phyloP scores from a whole-genome alignment of 441 rosid genomes.

The Syzygium syzygioides region DNA sequence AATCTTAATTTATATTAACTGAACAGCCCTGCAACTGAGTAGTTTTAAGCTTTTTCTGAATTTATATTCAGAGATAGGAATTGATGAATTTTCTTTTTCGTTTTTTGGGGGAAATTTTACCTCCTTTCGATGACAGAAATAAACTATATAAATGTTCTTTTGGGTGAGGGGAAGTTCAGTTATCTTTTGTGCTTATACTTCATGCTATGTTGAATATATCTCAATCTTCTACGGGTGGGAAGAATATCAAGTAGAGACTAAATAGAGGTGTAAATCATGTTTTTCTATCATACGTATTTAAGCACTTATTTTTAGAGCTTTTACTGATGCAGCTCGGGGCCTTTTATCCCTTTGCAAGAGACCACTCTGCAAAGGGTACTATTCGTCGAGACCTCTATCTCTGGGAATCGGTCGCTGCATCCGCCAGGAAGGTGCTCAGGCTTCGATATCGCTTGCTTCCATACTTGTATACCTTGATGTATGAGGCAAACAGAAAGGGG shows the following conservation, averaged over 20 bases:
- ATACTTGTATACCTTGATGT: slow-evolving; percentile 57
- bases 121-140: neutral
- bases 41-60: neutral
- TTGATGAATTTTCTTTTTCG: neutral
- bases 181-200: neutral
- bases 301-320: neutral
- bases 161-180: neutral
- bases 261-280: neutral
- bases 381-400: slow-evolving; percentile 54
- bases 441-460: slow-evolving; percentile 67
- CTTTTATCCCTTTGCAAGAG: slow-evolving; percentile 75
- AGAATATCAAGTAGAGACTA: neutral
- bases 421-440: slow-evolving; percentile 60
- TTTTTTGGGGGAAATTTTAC: neutral
- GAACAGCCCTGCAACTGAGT: neutral
- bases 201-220: neutral
- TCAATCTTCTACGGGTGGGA: neutral
- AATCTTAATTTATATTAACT: neutral
- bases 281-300: fast-evolving
- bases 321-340: slow-evolving; percentile 57
- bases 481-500: slow-evolving; percentile 47
- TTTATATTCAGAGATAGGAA: neutral
- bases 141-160: neutral
- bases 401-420: slow-evolving; percentile 65
- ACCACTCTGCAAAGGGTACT: slow-evolving; percentile 29